Percentiles rank a stretch among this genome's conserved stretches.
These are phyloP conservation scores for Colletotrichum kahawae DNA, from an alignment of 2,329 filamentous ascomycete genomes.

Conservation along the genomic window DNA sequence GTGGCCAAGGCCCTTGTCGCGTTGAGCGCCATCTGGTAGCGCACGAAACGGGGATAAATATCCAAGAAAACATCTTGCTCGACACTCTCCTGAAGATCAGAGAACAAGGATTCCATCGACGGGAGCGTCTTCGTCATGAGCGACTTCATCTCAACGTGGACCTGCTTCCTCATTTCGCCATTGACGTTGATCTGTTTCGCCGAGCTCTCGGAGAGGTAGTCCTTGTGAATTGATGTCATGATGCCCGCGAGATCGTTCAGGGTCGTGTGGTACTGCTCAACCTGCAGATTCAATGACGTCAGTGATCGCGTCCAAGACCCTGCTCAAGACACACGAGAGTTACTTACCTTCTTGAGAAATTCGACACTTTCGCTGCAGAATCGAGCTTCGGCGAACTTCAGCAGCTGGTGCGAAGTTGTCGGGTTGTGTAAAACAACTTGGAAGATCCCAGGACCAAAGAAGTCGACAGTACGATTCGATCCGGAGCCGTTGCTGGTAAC, in stretches of 20 bases:
- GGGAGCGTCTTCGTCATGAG: constrained; percentile 49
- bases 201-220: constrained; percentile 28
- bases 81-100: constrained; percentile 47
- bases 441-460: constrained; percentile 56
- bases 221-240: constrained; percentile 40
- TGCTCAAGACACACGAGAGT: too few relatives aligned
- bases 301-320: not conserved
- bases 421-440: constrained; percentile 56
- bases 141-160: constrained; percentile 53
- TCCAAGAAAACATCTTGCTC: constrained; percentile 49
- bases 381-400: constrained; percentile 51
- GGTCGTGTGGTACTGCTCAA: constrained; percentile 47
- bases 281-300: constrained; percentile 24
- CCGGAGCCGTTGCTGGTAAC: not conserved
- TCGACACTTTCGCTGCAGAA: constrained; percentile 55
- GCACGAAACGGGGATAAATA: constrained; percentile 58
- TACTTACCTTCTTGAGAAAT: constrained; percentile 54
- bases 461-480: constrained; percentile 40
- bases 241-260: constrained; percentile 40
- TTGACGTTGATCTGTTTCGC: constrained; percentile 50
- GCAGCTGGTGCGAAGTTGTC: constrained; percentile 49
- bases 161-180: constrained; percentile 38
- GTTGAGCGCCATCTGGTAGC: constrained; percentile 53
- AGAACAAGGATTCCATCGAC: constrained; percentile 48
- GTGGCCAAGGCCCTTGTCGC: constrained; percentile 49